Percentiles rank a stretch among this genome's conserved stretches.
Conservation (phyloP, 2,329 filamentous ascomycete species). For the Colletotrichum tabaci region DNA sequence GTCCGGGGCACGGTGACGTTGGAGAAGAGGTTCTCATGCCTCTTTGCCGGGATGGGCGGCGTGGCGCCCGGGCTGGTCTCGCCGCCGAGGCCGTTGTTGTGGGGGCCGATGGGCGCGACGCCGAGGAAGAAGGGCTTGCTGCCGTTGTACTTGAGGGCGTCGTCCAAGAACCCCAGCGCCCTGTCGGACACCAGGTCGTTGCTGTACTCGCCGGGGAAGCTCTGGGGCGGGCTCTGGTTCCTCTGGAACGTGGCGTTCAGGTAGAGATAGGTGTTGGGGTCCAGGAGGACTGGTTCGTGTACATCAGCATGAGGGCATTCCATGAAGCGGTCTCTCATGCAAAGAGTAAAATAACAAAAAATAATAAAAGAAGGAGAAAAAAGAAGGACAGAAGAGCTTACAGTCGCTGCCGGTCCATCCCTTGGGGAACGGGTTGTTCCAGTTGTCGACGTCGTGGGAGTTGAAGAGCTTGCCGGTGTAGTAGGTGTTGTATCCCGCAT, state of each 20-base stretch:
- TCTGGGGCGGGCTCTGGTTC: constrained; percentile 53
- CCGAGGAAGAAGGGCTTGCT: constrained; percentile 77
- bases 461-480: constrained; percentile 84
- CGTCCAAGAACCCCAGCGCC: constrained; percentile 72
- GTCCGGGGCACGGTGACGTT: constrained; percentile 73
- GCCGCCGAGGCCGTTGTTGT: constrained; percentile 62
- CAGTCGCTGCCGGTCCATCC: constrained; percentile 70
- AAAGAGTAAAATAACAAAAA: no score
- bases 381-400: constrained; percentile 20
- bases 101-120: constrained; percentile 77
- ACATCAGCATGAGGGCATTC: neutral
- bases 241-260: constrained; percentile 65
- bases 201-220: constrained; percentile 52
- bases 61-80: constrained; percentile 34
- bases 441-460: constrained; percentile 72
- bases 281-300: constrained; percentile 53
- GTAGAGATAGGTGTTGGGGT: constrained; percentile 58
- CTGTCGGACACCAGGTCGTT: constrained; percentile 73
- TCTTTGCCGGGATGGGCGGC: constrained; percentile 70
- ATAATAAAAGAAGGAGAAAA: no score
- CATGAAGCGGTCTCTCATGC: neutral
- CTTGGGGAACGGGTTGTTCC: constrained; percentile 68
- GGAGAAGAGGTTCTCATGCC: constrained; percentile 75
- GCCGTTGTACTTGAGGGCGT: constrained; percentile 65
- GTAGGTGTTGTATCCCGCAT: constrained; percentile 78